Evolutionary conservation across 345 rosid species (phyloP).

Genomic region (Salix purpurea): DNA sequence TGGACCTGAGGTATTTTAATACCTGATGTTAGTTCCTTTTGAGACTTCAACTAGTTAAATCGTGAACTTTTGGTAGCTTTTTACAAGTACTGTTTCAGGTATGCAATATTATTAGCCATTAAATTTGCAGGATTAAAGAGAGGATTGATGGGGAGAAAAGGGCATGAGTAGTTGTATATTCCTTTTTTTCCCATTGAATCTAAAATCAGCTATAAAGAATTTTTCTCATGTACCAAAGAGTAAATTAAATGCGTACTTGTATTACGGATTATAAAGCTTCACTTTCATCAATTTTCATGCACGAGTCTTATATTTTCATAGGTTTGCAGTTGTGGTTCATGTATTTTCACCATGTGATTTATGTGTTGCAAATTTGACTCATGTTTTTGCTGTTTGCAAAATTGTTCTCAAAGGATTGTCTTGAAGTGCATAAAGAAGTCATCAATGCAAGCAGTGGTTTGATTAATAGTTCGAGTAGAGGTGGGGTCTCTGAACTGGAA

Average conservation of each 20-base stretch:
- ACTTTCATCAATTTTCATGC: background rate
- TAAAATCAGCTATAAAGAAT: background rate
- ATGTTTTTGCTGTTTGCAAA: conserved; percentile 21
- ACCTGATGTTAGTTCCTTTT: background rate
- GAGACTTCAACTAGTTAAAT: background rate
- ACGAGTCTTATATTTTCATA: background rate
- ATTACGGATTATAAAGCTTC: background rate
- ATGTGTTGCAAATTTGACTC: background rate
- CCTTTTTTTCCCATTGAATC: background rate
- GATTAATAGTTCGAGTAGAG: conserved; percentile 20
- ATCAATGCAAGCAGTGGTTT: conserved; percentile 22
- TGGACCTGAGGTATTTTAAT: background rate
- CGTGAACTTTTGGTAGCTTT: background rate
- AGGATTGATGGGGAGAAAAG: background rate
- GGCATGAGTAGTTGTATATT: background rate
- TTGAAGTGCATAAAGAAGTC: conserved; percentile 28
- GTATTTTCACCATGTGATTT: background rate
- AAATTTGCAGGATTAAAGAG: background rate
- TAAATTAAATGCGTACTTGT: background rate
- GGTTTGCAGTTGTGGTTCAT: background rate
- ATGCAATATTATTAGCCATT: background rate
- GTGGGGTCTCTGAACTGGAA: conserved; percentile 49
- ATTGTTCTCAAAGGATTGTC: conserved; percentile 28
- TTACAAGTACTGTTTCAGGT: background rate
- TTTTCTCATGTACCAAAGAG: background rate